Percentiles rank a stretch among this genome's conserved stretches.
Evolutionary conservation across 2,329 filamentous ascomycete genomes (phyloP).

Genomic region (Alternaria longipes): DNA sequence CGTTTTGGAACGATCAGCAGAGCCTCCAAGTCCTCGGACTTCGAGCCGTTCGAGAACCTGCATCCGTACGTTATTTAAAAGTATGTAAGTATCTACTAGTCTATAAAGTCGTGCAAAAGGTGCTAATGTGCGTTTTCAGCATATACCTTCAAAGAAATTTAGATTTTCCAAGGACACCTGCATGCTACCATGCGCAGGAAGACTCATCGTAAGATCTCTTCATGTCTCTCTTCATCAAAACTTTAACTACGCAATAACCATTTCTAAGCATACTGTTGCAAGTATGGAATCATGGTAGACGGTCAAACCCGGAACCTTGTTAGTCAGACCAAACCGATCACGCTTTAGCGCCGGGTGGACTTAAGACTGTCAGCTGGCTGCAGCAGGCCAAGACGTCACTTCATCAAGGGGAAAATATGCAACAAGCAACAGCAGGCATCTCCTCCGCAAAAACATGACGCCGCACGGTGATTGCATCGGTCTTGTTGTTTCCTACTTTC

Average conservation of each 20-base stretch:
- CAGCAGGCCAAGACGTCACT: slow-evolving; percentile 1
- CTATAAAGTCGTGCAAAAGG: background rate
- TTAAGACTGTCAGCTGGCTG: slow-evolving; percentile 5
- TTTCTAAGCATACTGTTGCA: background rate
- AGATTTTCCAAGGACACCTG: background rate
- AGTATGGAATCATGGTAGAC: background rate
- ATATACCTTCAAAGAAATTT: background rate
- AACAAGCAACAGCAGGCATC: background rate
- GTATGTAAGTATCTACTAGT: background rate
- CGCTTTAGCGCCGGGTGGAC: background rate
- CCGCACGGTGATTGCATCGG: background rate
- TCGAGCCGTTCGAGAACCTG: background rate
- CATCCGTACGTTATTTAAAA: background rate
- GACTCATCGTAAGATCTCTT: background rate
- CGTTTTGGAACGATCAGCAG: background rate
- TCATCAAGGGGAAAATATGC: background rate
- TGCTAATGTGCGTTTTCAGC: background rate
- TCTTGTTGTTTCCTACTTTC: background rate
- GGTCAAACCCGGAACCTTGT: background rate
- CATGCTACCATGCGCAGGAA: background rate
- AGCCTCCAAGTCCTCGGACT: background rate
- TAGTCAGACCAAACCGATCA: background rate
- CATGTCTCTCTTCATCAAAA: background rate
- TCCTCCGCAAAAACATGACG: background rate
- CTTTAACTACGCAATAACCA: background rate